Conservation (phyloP, 768 basidiomycete genomes). For the Leucocoprinus leucothites region DNA sequence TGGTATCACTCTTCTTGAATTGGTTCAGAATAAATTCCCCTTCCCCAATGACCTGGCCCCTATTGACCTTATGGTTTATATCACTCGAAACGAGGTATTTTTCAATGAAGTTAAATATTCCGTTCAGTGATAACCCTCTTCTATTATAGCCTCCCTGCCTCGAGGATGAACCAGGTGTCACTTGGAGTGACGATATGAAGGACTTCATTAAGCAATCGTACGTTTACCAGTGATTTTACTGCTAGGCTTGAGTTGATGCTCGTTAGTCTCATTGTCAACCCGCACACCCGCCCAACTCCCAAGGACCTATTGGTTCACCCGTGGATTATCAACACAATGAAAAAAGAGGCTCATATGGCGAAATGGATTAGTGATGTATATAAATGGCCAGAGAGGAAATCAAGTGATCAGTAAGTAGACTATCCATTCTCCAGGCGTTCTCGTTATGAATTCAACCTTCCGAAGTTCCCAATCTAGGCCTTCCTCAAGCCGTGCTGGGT, state of each 20-base stretch:
- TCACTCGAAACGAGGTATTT: slow-evolving; percentile 74
- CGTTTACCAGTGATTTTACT: slow-evolving; percentile 25
- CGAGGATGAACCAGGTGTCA: slow-evolving; percentile 64
- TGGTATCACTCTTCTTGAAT: slow-evolving; percentile 90
- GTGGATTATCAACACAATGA: slow-evolving; percentile 77
- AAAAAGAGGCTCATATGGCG: slow-evolving; percentile 84
- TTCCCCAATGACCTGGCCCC: slow-evolving; percentile 89
- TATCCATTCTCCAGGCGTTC: slow-evolving; percentile 1
- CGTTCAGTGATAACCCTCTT: slow-evolving; percentile 3
- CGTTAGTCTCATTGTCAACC: slow-evolving; percentile 67
- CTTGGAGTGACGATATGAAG: slow-evolving; percentile 86
- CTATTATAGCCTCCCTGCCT: slow-evolving; percentile 69
- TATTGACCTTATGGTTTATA: slow-evolving; percentile 93
- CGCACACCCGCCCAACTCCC: slow-evolving; percentile 70
- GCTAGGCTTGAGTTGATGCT: not conserved
- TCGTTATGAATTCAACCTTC: not conserved
- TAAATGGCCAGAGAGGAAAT: slow-evolving; percentile 63
- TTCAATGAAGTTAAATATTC: not conserved
- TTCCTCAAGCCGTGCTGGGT: slow-evolving; percentile 21
- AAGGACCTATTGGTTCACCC: slow-evolving; percentile 80
- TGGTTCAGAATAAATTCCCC: slow-evolving; percentile 92
- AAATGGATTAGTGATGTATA: slow-evolving; percentile 86
- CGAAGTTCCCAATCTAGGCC: slow-evolving; percentile 28
- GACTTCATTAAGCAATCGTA: slow-evolving; percentile 87
- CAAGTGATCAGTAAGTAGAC: slow-evolving; percentile 39